Conservation (phyloP, 495 filamentous ascomycete genomes). For the Pyrenopolyporus hunteri region DNA sequence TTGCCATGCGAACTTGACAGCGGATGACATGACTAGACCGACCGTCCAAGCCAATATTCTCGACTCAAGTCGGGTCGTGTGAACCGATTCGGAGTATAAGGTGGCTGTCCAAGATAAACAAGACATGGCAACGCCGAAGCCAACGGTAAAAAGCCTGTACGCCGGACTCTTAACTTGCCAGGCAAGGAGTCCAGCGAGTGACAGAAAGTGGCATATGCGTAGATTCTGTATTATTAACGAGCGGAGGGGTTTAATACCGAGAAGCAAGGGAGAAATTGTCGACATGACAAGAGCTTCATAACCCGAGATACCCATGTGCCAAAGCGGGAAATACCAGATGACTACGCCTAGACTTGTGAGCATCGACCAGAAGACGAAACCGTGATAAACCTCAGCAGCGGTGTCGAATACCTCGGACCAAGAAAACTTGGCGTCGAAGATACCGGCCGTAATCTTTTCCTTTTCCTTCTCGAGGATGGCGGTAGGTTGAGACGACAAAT, state of each 20-base stretch:
- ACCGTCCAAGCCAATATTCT: slow-evolving; percentile 80
- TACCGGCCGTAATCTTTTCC: slow-evolving; percentile 70
- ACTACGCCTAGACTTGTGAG: slow-evolving; percentile 85
- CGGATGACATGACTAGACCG: slow-evolving; percentile 81
- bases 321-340: slow-evolving; percentile 99
- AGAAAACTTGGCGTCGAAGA: slow-evolving; percentile 75
- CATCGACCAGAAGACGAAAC: slow-evolving; percentile 95
- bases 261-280: slow-evolving; percentile 82
- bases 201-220: slow-evolving; percentile 72
- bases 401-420: slow-evolving; percentile 79
- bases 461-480: slow-evolving; percentile 89
- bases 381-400: slow-evolving; percentile 88
- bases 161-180: slow-evolving; percentile 77
- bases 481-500: slow-evolving; percentile 70
- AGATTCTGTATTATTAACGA: slow-evolving; percentile 70
- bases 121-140: slow-evolving; percentile 76
- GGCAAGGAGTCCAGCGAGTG: slow-evolving; percentile 78
- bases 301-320: slow-evolving; percentile 99
- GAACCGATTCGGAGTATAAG: slow-evolving; percentile 76
- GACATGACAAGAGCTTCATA: slow-evolving; percentile 89
- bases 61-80: slow-evolving; percentile 76
- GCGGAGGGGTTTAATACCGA: slow-evolving; percentile 72
- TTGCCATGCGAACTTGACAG: slow-evolving; percentile 91
- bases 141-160: slow-evolving; percentile 78
- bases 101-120: slow-evolving; percentile 84